phyloP scores from a whole-genome alignment of 257 asterid genomes.

The Plantago ovata region DNA sequence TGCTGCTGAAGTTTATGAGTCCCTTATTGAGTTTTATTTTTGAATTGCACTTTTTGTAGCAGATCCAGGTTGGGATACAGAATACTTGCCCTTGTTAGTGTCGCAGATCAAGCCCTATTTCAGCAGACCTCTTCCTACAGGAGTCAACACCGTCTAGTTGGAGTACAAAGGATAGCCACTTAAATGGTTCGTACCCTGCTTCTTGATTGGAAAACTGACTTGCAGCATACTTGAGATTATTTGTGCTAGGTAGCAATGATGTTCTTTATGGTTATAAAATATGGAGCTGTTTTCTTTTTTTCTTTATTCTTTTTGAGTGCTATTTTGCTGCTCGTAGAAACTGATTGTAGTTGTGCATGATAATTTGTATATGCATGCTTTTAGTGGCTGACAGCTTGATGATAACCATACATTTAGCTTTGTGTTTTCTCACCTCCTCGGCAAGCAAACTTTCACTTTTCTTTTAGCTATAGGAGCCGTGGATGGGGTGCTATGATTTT shows the following conservation, averaged over 20 bases:
- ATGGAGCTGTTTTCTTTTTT: no score
- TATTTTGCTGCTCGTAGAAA: background rate
- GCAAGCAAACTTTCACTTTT: no score
- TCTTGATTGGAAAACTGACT: constrained; percentile 6
- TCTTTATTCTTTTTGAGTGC: no score
- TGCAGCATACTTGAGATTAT: background rate
- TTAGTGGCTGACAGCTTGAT: background rate
- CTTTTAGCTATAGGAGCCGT: no score
- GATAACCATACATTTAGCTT: no score
- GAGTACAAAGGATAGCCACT: constrained; percentile 95
- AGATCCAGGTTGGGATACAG: constrained; percentile 91
- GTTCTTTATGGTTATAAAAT: background rate
- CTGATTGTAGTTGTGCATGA: background rate
- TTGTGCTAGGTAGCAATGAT: background rate
- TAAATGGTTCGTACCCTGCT: constrained; percentile 56
- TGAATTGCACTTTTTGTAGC: constrained; percentile 25
- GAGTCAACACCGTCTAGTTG: constrained; percentile 92
- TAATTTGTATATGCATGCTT: background rate
- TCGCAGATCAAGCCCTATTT: constrained; percentile 84
- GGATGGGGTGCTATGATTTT: no score
- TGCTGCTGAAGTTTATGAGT: background rate
- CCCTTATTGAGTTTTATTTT: constrained; percentile 2
- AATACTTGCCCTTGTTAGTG: constrained; percentile 80
- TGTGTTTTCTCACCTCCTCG: no score
- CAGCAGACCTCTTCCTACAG: constrained; percentile 88